These are phyloP conservation scores for Debaryomyces psychrophilus DNA, from an alignment of 1,139 yeast genomes.

Conservation along the genomic window DNA sequence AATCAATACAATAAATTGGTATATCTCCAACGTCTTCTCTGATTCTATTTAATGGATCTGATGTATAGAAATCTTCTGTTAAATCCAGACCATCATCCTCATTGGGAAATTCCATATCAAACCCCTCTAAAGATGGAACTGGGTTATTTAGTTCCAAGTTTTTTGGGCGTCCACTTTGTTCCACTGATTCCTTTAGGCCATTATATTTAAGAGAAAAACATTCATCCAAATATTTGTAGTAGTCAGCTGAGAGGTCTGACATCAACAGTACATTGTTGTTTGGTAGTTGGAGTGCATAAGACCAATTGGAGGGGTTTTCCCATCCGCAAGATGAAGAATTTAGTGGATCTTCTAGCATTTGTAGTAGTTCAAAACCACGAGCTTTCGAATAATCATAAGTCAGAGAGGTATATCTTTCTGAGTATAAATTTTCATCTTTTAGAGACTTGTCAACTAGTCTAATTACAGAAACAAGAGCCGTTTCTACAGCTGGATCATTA, in stretches of 20 bases:
- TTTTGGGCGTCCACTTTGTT: not conserved
- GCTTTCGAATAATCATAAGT: constrained; percentile 49
- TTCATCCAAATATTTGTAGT: constrained; percentile 36
- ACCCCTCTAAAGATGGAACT: not conserved
- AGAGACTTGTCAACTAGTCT: constrained; percentile 35
- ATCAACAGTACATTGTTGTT: constrained; percentile 37
- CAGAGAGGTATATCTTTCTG: constrained; percentile 19
- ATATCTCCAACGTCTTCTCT: constrained; percentile 43
- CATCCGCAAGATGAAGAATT: constrained; percentile 19
- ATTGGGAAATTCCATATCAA: not conserved
- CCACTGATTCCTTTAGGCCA: not conserved
- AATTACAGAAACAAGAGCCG: constrained; percentile 39
- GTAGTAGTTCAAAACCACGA: constrained; percentile 51
- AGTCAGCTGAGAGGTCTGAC: constrained; percentile 46
- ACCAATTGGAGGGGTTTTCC: constrained; percentile 54
- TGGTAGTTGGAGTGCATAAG: constrained; percentile 46
- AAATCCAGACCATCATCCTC: not conserved
- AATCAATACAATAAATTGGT: constrained; percentile 84
- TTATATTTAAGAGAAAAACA: constrained; percentile 1
- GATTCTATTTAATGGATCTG: constrained; percentile 37
- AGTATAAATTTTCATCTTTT: constrained; percentile 15
- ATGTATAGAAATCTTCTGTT: constrained; percentile 29
- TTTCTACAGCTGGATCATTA: constrained; percentile 42
- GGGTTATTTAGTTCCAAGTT: not conserved
- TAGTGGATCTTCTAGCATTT: constrained; percentile 11